Conservation (phyloP, 768 basidiomycete genomes). For the Leccinum rimulosum region DNA sequence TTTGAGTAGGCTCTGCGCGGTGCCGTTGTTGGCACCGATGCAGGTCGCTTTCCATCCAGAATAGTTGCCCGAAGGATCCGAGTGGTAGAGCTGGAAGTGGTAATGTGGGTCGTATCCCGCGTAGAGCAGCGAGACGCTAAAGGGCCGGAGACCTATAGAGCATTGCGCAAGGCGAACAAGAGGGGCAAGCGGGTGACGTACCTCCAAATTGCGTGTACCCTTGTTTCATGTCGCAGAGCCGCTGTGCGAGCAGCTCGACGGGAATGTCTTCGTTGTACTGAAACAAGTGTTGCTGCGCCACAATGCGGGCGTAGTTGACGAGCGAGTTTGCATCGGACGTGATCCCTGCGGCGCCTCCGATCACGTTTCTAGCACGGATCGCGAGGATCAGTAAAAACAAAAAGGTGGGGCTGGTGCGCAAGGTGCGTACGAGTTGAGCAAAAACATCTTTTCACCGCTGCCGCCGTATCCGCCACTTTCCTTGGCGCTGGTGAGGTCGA, state of each 20-base stretch:
- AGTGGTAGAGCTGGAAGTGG: conserved; percentile 96
- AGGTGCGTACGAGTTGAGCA: conserved; percentile 79
- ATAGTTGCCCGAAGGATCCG: conserved; percentile 98
- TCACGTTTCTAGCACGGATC: conserved; percentile 62
- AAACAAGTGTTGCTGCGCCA: conserved; percentile 86
- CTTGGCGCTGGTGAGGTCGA: conserved; percentile 84
- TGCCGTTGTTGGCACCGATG: conserved; percentile 97
- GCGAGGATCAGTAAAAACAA: background rate
- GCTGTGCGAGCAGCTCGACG: conserved; percentile 91
- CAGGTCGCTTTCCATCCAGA: conserved; percentile 98
- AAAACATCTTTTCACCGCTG: conserved; percentile 96
- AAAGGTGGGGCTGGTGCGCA: no score
- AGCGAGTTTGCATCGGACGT: conserved; percentile 98
- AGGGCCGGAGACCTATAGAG: conserved; percentile 82
- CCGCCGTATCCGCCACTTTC: conserved; percentile 85
- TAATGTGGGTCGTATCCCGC: conserved; percentile 97
- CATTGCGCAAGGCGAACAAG: background rate
- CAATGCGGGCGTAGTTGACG: conserved; percentile 88
- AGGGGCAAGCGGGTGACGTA: conserved; percentile 31
- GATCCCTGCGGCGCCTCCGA: conserved; percentile 92
- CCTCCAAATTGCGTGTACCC: conserved; percentile 98
- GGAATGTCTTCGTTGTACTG: conserved; percentile 97
- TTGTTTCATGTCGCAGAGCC: conserved; percentile 96
- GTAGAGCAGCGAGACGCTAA: conserved; percentile 95
- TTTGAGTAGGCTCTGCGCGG: conserved; percentile 91